These are phyloP conservation scores for Globisporangium perplexum DNA, from an alignment of 352 stramenopile genomes.

Conservation along the genomic window DNA sequence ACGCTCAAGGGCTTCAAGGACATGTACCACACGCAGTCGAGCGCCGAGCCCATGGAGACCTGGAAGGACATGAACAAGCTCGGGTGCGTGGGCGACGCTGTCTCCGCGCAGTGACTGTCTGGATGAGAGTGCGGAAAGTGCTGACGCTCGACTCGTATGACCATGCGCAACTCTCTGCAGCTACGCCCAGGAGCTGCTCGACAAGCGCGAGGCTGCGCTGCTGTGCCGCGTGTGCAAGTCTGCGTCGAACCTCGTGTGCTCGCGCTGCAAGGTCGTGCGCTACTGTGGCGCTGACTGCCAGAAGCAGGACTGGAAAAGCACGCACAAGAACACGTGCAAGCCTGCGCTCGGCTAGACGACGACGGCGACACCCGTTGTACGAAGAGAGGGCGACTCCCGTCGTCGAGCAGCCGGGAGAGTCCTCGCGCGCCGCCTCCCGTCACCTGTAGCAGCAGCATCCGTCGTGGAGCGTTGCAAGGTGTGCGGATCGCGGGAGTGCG, in stretches of 20 bases:
- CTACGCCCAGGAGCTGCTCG: slow-evolving; percentile 68
- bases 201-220: slow-evolving; percentile 63
- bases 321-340: slow-evolving; percentile 87
- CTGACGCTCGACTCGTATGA: no score
- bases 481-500: not conserved
- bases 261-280: slow-evolving; percentile 80
- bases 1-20: slow-evolving; percentile 89
- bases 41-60: slow-evolving; percentile 83
- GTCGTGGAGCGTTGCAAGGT: not conserved
- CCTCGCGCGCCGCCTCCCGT: not conserved
- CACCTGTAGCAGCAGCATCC: not conserved
- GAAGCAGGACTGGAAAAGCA: slow-evolving; percentile 85
- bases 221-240: slow-evolving; percentile 79
- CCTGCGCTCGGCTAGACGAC: slow-evolving; percentile 20
- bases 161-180: slow-evolving; percentile 14
- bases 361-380: not conserved
- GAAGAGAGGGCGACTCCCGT: not conserved
- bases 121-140: not conserved
- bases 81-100: slow-evolving; percentile 34
- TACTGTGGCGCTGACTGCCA: slow-evolving; percentile 87
- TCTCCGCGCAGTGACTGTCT: not conserved
- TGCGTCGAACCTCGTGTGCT: slow-evolving; percentile 75
- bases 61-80: slow-evolving; percentile 89
- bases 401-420: not conserved
- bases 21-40: slow-evolving; percentile 90